Base-by-base conservation (phyloP, 306 rosid genomes). In the Vicia sativa region DNA sequence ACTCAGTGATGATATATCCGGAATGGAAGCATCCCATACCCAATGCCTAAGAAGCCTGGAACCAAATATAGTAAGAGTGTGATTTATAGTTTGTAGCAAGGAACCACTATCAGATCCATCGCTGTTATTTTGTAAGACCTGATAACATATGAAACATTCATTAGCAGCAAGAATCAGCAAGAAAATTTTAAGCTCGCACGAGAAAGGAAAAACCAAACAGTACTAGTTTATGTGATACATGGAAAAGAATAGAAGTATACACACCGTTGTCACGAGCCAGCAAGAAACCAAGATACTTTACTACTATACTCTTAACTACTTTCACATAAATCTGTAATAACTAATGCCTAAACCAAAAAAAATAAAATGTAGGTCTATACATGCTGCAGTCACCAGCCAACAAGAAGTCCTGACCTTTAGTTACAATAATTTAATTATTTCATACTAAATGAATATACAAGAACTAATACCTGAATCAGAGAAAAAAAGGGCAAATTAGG, bases 1-100 rank as follows among this genome's bases (percentile, higher is more conserved):
- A 31, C 28, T 55, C 61, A 61, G 13, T 61, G 69, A 34, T 50
- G 56, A 42, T 5, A 62, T 46, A 35, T 74, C 21, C 62, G 59
- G 37, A 69, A 54, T 18, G 59, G 37, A 60, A 18, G 67, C 71
- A 55, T 12, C 11, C 39, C 81, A 69, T 83, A 88, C 99, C 99
- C 99, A 93, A 72, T 82, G 95, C 78, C 86, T 84, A 72, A 93
- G 89, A 83, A 90, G 96, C 81, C 98, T 90, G 65, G 98, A 93
- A 61, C 98, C 97, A 66, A 65, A 88, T 66, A 86, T 82, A 31
- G 98, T 93, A 72, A 86, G 88, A 67, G 96, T 90, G 28, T 56
- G 87, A 88, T 93, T 93, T 95, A 93, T 85, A 41, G 79, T 77
- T 62, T 82, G 91, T 75, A 93, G 86, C 86, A 93, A 87, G 73